These are phyloP conservation scores for Areca catechu DNA, from an alignment of 176 grass and related monocot species.

Conservation along the genomic window DNA sequence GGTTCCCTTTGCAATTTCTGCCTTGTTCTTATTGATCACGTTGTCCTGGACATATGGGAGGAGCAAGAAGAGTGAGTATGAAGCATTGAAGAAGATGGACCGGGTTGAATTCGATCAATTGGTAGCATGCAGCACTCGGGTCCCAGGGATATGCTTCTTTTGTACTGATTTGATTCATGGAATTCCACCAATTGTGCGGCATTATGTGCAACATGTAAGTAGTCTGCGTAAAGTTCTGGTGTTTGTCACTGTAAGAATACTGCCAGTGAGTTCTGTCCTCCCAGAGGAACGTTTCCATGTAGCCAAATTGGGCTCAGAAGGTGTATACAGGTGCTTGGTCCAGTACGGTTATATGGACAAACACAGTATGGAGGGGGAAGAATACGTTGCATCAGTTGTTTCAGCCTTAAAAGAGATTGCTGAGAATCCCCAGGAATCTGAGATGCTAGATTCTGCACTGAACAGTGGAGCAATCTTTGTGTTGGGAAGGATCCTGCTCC, in stretches of 20 bases:
- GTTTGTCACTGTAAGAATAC: too few species aligned
- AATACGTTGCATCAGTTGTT: slow-evolving; percentile 46
- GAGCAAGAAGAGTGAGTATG: slow-evolving; percentile 61
- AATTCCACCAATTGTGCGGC: slow-evolving; percentile 59
- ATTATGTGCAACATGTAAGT: slow-evolving; percentile 45
- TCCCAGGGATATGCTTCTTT: slow-evolving; percentile 61
- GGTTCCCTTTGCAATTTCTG: slow-evolving; percentile 75
- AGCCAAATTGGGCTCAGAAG: slow-evolving; percentile 47
- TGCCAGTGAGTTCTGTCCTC: slow-evolving; percentile 47
- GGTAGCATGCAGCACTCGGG: slow-evolving; percentile 21
- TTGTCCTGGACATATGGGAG: slow-evolving; percentile 77
- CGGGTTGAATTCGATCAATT: slow-evolving; percentile 34
- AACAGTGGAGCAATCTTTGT: slow-evolving; percentile 54
- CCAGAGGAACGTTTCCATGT: slow-evolving; percentile 54
- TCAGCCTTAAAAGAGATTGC: slow-evolving; percentile 44
- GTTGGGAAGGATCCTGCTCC: slow-evolving; percentile 55
- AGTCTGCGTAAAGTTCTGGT: slow-evolving; percentile 51
- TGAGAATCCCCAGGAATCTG: slow-evolving; percentile 24
- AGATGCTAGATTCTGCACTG: slow-evolving; percentile 35
- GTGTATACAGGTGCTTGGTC: slow-evolving; percentile 68
- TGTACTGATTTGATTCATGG: slow-evolving; percentile 75
- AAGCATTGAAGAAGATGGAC: slow-evolving; percentile 35
- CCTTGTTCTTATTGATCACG: slow-evolving; percentile 56
- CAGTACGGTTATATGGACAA: slow-evolving; percentile 81
- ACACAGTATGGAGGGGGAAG: slow-evolving; percentile 50